Evolutionary conservation across 2,329 filamentous ascomycete species (phyloP).

Genomic region (Cercospora sp.): DNA sequence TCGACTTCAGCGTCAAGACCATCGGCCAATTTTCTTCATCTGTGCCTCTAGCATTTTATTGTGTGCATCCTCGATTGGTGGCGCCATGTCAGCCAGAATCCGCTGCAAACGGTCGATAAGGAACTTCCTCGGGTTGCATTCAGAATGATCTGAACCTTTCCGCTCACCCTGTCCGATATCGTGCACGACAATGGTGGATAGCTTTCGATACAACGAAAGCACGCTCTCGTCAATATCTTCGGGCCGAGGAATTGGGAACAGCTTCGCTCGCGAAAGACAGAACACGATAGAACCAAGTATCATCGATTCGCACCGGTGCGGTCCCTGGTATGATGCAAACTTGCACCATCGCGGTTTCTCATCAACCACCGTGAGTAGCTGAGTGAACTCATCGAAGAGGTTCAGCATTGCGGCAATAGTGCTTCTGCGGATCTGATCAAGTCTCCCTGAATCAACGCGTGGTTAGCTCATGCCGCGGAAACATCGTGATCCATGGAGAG

Average conservation of each 20-base stretch:
- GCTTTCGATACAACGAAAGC: slow-evolving; percentile 10
- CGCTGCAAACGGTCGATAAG: slow-evolving; percentile 21
- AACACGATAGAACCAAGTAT: slow-evolving; percentile 43
- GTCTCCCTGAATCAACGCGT: neutral
- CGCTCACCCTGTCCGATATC: slow-evolving; percentile 20
- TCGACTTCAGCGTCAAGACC: neutral
- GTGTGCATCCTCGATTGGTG: neutral
- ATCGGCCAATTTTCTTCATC: neutral
- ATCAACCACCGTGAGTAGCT: slow-evolving; percentile 15
- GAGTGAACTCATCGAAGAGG: slow-evolving; percentile 13
- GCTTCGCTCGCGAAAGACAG: slow-evolving; percentile 38
- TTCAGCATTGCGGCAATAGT: slow-evolving; percentile 17
- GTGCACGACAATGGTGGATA: slow-evolving; percentile 21
- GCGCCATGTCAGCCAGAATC: slow-evolving; percentile 19
- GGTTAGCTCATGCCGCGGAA: neutral
- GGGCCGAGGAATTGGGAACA: slow-evolving; percentile 35
- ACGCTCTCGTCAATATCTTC: slow-evolving; percentile 15
- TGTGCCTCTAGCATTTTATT: neutral
- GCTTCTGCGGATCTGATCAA: neutral
- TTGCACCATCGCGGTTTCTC: slow-evolving; percentile 38
- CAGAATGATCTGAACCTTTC: slow-evolving; percentile 18
- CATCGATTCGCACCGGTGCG: slow-evolving; percentile 43
- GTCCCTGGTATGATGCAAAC: slow-evolving; percentile 41
- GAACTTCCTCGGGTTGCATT: slow-evolving; percentile 21
- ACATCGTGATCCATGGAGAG: neutral